Evolutionary conservation across 805 yeast genomes (phyloP).

Genomic region (Candida tammaniensis): DNA sequence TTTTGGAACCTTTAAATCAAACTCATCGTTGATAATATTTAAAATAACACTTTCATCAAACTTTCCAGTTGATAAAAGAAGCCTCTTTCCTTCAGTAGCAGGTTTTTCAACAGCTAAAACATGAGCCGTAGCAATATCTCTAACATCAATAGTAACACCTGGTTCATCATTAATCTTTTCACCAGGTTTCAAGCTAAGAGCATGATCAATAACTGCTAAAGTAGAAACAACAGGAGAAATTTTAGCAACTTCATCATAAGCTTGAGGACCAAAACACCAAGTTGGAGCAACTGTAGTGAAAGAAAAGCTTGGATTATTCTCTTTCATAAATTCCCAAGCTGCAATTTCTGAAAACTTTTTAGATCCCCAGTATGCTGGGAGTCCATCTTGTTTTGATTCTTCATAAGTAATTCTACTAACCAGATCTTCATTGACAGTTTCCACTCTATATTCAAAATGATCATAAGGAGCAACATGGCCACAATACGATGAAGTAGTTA

Average conservation of each 20-base stretch:
- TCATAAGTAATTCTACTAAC: neutral
- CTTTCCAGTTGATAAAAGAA: conserved; percentile 16
- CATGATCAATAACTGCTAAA: conserved; percentile 24
- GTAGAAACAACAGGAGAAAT: conserved; percentile 22
- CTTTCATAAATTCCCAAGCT: conserved; percentile 48
- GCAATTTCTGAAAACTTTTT: conserved; percentile 56
- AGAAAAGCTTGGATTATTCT: conserved; percentile 32
- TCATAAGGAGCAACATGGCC: conserved; percentile 22
- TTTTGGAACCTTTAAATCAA: conserved; percentile 11
- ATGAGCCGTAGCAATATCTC: conserved; percentile 31
- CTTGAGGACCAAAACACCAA: conserved; percentile 52
- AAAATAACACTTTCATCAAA: conserved; percentile 19
- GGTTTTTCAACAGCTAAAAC: conserved; percentile 12
- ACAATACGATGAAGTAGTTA: conserved; percentile 46
- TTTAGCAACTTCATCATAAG: conserved; percentile 31
- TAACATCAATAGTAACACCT: conserved; percentile 26
- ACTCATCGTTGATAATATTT: conserved; percentile 21
- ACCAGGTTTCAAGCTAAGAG: conserved; percentile 20
- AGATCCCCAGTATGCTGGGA: conserved; percentile 45
- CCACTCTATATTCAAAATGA: conserved; percentile 1
- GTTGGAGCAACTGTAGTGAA: conserved; percentile 41
- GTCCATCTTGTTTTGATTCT: too few species aligned
- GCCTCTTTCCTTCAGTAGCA: conserved; percentile 29
- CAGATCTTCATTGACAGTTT: neutral
- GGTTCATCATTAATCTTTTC: conserved; percentile 11